Conservation (phyloP, 495 filamentous ascomycete genomes). For the Podospora anserina region DNA sequence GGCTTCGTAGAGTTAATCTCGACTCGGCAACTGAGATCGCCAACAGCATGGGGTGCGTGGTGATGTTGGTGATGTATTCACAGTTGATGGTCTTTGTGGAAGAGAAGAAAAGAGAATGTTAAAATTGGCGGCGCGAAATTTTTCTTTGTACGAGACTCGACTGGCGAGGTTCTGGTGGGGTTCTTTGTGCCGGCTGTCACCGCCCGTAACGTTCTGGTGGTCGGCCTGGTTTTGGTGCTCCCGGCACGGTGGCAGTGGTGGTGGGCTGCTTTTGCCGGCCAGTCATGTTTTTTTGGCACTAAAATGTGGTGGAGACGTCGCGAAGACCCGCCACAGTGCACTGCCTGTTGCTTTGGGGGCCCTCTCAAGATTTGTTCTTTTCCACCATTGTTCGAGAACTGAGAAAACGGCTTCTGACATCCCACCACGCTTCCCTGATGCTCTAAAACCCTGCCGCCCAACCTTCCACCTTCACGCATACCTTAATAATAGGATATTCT, state of each 20-base stretch:
- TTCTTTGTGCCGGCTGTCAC: constrained; percentile 25
- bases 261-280: constrained; percentile 10
- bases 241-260: background rate
- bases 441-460: background rate
- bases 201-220: constrained; percentile 28
- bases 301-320: constrained; percentile 21
- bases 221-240: constrained; percentile 3
- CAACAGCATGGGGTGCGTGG: constrained; percentile 61
- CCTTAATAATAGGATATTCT: background rate
- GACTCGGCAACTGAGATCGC: constrained; percentile 81
- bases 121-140: constrained; percentile 22
- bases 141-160: constrained; percentile 7
- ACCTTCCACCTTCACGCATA: background rate
- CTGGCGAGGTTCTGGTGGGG: constrained; percentile 4
- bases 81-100: constrained; percentile 69
- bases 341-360: constrained; percentile 12
- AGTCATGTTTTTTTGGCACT: constrained; percentile 23
- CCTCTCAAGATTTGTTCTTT: constrained; percentile 27
- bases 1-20: constrained; percentile 51
- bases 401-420: constrained; percentile 16
- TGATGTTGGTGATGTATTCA: constrained; percentile 84
- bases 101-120: constrained; percentile 40
- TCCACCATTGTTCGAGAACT: constrained; percentile 18
- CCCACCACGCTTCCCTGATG: constrained; percentile 4
- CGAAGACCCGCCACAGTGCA: constrained; percentile 25